Conservation (phyloP, 2,329 filamentous ascomycete species). For the Didymosphaeria variabile region DNA sequence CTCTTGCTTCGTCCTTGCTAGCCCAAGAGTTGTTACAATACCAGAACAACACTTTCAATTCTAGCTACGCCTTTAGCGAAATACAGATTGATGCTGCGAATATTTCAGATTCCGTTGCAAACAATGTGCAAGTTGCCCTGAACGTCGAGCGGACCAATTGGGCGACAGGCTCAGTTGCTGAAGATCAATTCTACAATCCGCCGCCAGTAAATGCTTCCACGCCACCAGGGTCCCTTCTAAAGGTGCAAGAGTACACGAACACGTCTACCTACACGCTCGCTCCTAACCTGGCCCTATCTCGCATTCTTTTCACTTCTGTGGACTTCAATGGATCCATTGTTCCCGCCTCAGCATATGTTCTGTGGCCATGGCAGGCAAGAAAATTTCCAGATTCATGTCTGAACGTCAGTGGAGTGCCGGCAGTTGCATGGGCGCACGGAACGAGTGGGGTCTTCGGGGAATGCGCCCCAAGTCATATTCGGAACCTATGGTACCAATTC, state of each 20-base stretch:
- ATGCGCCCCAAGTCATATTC: constrained; percentile 33
- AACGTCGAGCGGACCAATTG: constrained; percentile 40
- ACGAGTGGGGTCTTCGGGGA: constrained; percentile 61
- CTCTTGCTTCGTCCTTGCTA: neutral
- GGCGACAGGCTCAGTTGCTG: constrained; percentile 28
- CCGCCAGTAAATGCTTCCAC: constrained; percentile 29
- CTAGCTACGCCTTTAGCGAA: neutral
- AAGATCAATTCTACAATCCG: constrained; percentile 54
- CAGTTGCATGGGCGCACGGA: constrained; percentile 68
- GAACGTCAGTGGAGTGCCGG: constrained; percentile 48
- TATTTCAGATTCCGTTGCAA: neutral
- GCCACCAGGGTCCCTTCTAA: constrained; percentile 52
- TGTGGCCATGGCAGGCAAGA: neutral
- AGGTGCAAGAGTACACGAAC: constrained; percentile 53
- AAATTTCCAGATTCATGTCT: neutral
- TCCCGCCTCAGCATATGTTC: neutral
- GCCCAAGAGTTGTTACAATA: neutral
- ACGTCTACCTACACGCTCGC: constrained; percentile 53
- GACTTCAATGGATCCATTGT: constrained; percentile 57
- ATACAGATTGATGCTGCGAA: neutral
- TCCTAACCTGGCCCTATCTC: constrained; percentile 55
- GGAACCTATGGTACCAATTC: constrained; percentile 38
- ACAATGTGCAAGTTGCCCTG: constrained; percentile 30
- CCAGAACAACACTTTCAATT: neutral
- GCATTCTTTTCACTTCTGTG: constrained; percentile 59